Evolutionary conservation across 2,329 filamentous ascomycete species (phyloP).

Genomic region (Talaromyces amestolkiae): DNA sequence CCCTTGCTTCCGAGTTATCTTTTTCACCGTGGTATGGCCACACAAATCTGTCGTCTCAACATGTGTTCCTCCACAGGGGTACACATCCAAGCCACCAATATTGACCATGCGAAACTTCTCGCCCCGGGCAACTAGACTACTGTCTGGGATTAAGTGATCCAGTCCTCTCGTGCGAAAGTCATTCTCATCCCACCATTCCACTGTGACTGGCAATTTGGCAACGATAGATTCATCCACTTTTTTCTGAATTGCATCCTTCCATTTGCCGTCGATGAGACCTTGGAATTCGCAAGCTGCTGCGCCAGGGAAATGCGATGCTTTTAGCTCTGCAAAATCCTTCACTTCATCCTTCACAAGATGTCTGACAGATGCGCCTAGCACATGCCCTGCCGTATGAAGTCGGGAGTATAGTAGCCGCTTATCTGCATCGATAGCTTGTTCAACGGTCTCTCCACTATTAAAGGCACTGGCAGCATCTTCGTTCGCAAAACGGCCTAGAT

Average conservation of each 20-base stretch:
- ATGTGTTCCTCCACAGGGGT: constrained; percentile 34
- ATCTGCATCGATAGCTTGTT: constrained; percentile 26
- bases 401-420: constrained; percentile 32
- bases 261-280: constrained; percentile 31
- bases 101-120: constrained; percentile 26
- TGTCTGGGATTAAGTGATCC: constrained; percentile 22
- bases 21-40: constrained; percentile 28
- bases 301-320: constrained; percentile 31
- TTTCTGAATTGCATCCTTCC: constrained; percentile 29
- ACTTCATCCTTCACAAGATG: constrained; percentile 21
- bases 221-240: constrained; percentile 29
- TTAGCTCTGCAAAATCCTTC: constrained; percentile 28
- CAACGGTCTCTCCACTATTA: constrained; percentile 22
- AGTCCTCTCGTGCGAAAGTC: constrained; percentile 19
- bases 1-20: constrained; percentile 31
- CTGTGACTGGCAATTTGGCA: constrained; percentile 24
- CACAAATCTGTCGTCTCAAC: constrained; percentile 25
- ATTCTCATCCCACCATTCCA: constrained; percentile 28
- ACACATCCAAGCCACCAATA: constrained; percentile 31
- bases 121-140: constrained; percentile 22
- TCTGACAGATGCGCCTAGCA: constrained; percentile 31
- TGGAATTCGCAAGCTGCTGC: constrained; percentile 31
- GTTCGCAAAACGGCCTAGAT: constrained; percentile 25
- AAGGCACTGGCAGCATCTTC: constrained; percentile 13
- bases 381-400: constrained; percentile 33